These are phyloP conservation scores for Calonectria pseudoreteaudii DNA, from an alignment of 2,329 filamentous ascomycete genomes.

Conservation along the genomic window DNA sequence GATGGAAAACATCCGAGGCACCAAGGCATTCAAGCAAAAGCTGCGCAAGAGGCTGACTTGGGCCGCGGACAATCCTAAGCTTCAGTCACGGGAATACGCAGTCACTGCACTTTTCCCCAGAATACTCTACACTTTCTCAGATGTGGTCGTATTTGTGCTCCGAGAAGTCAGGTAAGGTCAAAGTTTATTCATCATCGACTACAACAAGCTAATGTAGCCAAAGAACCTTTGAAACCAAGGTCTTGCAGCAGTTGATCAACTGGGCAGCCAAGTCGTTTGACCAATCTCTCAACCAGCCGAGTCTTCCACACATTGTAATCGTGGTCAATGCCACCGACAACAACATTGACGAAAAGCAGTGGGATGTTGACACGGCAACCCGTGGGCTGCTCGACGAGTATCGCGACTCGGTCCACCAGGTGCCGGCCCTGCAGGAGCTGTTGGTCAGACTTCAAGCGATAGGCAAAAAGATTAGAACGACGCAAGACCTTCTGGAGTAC, in stretches of 20 bases:
- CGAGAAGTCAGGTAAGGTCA: conserved; percentile 3
- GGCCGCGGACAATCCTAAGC: conserved; percentile 1
- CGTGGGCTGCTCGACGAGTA: background rate
- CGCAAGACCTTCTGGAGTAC: conserved; percentile 10
- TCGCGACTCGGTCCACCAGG: conserved; percentile 3
- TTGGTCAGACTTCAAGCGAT: background rate
- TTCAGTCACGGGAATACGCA: conserved; percentile 15
- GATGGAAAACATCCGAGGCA: background rate
- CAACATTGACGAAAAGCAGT: conserved; percentile 12
- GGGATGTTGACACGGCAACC: conserved; percentile 3
- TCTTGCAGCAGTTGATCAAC: conserved; percentile 7
- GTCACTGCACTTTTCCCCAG: conserved; percentile 23
- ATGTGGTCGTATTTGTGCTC: conserved; percentile 25
- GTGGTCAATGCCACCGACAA: conserved; percentile 8
- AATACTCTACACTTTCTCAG: conserved; percentile 26
- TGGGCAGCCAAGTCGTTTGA: conserved; percentile 19
- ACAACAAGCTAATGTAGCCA: background rate
- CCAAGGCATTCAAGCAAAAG: background rate
- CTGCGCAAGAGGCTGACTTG: conserved; percentile 3
- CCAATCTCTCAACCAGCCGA: conserved; percentile 16
- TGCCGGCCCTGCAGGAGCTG: conserved; percentile 1
- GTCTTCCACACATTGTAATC: conserved; percentile 10
- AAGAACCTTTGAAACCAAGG: conserved; percentile 13
- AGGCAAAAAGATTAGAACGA: background rate
- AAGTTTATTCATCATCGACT: too few species aligned